Evolutionary conservation across 2,329 filamentous ascomycete genomes (phyloP), one percentile per base, ranked within the genome.

Genomic region (Aspergillus ustus): DNA sequence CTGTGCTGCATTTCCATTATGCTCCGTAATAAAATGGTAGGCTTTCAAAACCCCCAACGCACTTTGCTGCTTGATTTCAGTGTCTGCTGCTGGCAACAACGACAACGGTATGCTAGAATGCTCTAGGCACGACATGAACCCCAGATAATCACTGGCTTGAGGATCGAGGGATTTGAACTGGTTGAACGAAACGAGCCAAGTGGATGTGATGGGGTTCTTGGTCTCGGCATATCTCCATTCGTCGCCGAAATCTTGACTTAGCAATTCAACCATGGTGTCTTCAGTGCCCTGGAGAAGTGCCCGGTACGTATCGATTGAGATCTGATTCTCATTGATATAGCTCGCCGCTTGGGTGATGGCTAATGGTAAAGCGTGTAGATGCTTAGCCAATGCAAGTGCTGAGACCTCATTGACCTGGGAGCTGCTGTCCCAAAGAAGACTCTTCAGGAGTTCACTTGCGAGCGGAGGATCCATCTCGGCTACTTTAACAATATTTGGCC

Each of bases 51-150:
- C 3, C 0, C 72, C 70, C 4, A 72, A 46, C 7, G 69, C 66
- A 17, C 68, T 66, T 13, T 44, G 61, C 8, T 15, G 53, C 29
- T 28, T 65, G 37, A 25, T 63, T 0, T 22, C 0, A 0, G 29
- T 2, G 2, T 29, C 11, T 37, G 44, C 8, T 3, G 25, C 29
- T 4, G 67, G 67, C 4, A 77, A 62, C 6, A 76, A 54, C 0
- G 62, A 64, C 2, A 70, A n/a, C 0, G 72, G 69, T 25, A 77
- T 74, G 37, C 67, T 63, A 7, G 65, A 65, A 2, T 63, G 63
- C 22, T 70, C 61, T 1, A 77, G 62, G 25, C 74, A 73, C 6
- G 72, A 64, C 63, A 78, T 75, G 2, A 73, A 66, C 0, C 65
- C 67, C 1, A 78, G 63, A 48, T 70, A 60, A 15, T 51, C 22